Conservation (phyloP, 495 filamentous ascomycete genomes). For the Penicillium macrosclerotiorum region DNA sequence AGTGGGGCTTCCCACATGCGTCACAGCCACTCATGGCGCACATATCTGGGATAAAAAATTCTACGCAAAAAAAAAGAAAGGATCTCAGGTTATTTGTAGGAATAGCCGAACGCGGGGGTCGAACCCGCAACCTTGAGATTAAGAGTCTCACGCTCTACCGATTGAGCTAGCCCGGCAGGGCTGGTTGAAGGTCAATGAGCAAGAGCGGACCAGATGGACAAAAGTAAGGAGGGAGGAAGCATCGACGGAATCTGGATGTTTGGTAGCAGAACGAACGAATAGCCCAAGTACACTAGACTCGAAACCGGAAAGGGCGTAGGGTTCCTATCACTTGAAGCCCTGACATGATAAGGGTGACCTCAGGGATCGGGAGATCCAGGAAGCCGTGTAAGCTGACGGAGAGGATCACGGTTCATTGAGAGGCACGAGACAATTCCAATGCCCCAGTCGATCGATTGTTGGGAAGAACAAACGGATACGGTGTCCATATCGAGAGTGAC, state of each 20-base stretch:
- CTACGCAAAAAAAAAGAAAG: slow-evolving; percentile 18
- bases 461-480: neutral
- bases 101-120: slow-evolving; percentile 56
- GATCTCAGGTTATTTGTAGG: slow-evolving; percentile 18
- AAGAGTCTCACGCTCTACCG: slow-evolving; percentile 62
- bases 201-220: neutral
- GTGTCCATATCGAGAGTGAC: neutral
- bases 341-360: no score
- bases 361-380: neutral
- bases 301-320: no score
- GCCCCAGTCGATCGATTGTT: neutral
- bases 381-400: neutral
- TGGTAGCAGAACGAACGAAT: no score
- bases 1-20: slow-evolving; percentile 2
- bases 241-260: no score
- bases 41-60: neutral
- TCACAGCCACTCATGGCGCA: slow-evolving; percentile 13
- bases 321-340: no score
- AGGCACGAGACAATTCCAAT: neutral
- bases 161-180: slow-evolving; percentile 55
- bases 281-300: no score
- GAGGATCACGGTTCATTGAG: neutral
- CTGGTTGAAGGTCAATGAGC: slow-evolving; percentile 16
- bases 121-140: slow-evolving; percentile 61
- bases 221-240: neutral